Percentiles rank a stretch among this genome's conserved stretches.
phyloP scores from a whole-genome alignment of 805 yeast species.

The Yarrowia sp. region DNA sequence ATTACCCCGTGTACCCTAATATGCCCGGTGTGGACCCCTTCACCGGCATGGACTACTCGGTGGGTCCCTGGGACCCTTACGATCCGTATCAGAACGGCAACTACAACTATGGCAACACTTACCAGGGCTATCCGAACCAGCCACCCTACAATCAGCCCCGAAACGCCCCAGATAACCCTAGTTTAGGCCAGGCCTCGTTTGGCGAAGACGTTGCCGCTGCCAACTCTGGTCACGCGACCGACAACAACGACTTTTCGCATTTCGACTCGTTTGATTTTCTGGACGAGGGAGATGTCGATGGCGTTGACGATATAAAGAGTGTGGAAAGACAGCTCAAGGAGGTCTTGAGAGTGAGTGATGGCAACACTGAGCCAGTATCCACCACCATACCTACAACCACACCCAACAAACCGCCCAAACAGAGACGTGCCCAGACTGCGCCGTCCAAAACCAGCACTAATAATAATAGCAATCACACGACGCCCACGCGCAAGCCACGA shows the following conservation, averaged over 20 bases:
- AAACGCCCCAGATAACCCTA: not conserved
- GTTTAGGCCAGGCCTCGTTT: not conserved
- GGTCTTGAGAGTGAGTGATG: not conserved
- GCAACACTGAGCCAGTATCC: too few species aligned
- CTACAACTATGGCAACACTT: not conserved
- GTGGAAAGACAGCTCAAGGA: constrained; percentile 5
- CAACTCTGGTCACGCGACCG: not conserved
- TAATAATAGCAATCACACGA: not conserved
- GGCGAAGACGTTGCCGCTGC: not conserved
- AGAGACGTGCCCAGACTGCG: not conserved
- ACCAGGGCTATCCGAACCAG: not conserved
- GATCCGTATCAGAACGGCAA: constrained; percentile 6
- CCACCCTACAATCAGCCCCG: not conserved
- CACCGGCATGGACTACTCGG: constrained; percentile 9
- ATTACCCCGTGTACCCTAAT: not conserved
- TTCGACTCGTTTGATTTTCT: constrained; percentile 70
- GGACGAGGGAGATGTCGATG: constrained; percentile 72
- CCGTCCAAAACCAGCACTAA: not conserved
- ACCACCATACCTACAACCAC: not conserved
- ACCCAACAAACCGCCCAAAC: not conserved
- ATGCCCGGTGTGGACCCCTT: constrained; percentile 4
- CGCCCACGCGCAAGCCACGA: not conserved
- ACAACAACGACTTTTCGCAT: constrained; percentile 86
- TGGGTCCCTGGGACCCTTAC: constrained; percentile 19
- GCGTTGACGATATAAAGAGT: not conserved